phyloP scores from a whole-genome alignment of 441 rosid species.

The Aquilaria agallochum region DNA sequence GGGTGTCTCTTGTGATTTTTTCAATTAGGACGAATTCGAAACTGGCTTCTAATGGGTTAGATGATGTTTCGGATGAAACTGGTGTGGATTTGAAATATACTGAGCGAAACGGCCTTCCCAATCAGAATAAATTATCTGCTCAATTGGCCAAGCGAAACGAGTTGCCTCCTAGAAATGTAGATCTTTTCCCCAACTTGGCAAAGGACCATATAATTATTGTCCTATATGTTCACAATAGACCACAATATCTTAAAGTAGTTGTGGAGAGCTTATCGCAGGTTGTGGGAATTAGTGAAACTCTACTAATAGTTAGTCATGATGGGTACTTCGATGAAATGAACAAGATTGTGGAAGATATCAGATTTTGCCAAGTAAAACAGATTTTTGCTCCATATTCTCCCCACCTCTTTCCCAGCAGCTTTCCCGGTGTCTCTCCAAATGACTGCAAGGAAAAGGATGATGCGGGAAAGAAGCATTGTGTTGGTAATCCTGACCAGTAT shows the following conservation, averaged over 20 bases:
- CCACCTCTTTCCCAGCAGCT: conserved; percentile 52
- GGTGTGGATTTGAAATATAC: conserved; percentile 23
- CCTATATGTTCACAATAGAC: conserved; percentile 84
- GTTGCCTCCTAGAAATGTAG: conserved; percentile 63
- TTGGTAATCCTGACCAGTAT: conserved; percentile 88
- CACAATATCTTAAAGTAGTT: conserved; percentile 78
- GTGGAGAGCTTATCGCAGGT: conserved; percentile 77
- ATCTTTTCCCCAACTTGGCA: conserved; percentile 61
- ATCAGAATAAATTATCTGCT: conserved; percentile 47
- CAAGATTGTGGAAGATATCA: conserved; percentile 62
- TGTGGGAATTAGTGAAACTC: conserved; percentile 77
- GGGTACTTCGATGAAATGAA: conserved; percentile 91
- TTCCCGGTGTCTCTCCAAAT: conserved; percentile 60
- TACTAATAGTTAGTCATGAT: conserved; percentile 89
- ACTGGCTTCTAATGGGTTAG: conserved; percentile 22
- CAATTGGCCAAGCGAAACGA: conserved; percentile 53
- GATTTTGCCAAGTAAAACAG: conserved; percentile 90
- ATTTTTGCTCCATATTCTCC: conserved; percentile 84
- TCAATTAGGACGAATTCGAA: conserved; percentile 40
- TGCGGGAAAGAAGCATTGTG: conserved; percentile 42
- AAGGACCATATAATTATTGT: conserved; percentile 70
- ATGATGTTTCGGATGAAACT: conserved; percentile 23
- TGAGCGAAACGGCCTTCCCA: conserved; percentile 43
- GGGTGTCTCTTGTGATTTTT: conserved; percentile 48
- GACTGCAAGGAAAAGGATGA: conserved; percentile 79